Evolutionary conservation across 2,329 filamentous ascomycete species (phyloP).

Genomic region (Cladosporium sp.): DNA sequence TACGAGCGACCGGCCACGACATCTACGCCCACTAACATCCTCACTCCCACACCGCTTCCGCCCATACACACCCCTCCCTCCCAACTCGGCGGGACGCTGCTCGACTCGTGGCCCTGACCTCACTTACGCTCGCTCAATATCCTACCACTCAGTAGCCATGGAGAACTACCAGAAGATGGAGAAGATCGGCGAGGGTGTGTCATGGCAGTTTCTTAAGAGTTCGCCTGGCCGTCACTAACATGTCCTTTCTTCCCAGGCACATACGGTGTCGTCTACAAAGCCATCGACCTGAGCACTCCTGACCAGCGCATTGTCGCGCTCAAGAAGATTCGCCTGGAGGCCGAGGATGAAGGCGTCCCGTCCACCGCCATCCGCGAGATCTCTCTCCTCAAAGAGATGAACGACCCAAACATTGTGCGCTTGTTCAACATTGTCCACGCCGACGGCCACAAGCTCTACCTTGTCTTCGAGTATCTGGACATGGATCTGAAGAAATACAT

Average conservation of each 20-base stretch:
- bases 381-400: constrained; percentile 90
- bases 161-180: constrained; percentile 96
- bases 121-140: neutral
- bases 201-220: neutral
- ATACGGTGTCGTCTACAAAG: constrained; percentile 94
- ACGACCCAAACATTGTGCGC: constrained; percentile 82
- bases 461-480: constrained; percentile 89
- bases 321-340: constrained; percentile 93
- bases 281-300: constrained; percentile 73
- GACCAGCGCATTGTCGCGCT: constrained; percentile 80
- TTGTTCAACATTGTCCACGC: constrained; percentile 91
- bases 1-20: neutral
- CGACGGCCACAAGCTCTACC: constrained; percentile 90
- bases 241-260: constrained; percentile 57
- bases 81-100: neutral
- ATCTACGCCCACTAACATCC: neutral
- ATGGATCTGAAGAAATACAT: constrained; percentile 94
- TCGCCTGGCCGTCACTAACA: neutral
- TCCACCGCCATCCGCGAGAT: constrained; percentile 93
- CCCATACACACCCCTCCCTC: neutral
- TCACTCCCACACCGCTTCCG: neutral
- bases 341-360: constrained; percentile 89
- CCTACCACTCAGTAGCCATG: constrained; percentile 51
- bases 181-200: constrained; percentile 89
- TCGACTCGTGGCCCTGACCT: neutral